Percentiles rank a stretch among this genome's conserved stretches.
Conservation (phyloP, 441 rosid genomes). For the Theobroma grandiflorum region DNA sequence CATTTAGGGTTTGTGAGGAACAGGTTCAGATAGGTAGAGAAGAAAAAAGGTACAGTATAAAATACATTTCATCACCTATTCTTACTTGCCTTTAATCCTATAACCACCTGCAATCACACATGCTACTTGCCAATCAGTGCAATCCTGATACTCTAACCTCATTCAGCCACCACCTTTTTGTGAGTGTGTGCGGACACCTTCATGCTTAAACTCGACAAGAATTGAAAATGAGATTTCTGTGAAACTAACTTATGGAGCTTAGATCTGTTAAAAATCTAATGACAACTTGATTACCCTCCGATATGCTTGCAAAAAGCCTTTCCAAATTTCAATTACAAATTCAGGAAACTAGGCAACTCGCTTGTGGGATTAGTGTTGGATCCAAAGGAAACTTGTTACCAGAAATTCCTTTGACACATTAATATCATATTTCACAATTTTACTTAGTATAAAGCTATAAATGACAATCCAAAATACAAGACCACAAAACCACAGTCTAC, state of each 20-base stretch:
- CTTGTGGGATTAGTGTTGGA: not conserved
- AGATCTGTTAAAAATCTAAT: not conserved
- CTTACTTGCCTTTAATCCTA: not conserved
- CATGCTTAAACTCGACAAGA: not conserved
- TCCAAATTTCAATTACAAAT: not conserved
- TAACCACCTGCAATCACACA: not conserved
- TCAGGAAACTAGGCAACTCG: not conserved
- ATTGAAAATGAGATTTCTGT: not conserved
- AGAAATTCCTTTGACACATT: not conserved
- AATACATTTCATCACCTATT: not conserved
- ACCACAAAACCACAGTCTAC: not conserved
- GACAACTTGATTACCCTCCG: not conserved
- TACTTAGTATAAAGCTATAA: not conserved
- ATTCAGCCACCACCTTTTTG: not conserved
- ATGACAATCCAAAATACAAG: not conserved
- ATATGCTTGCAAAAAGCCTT: not conserved
- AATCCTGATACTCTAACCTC: not conserved
- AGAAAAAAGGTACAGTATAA: not conserved
- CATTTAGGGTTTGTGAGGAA: not conserved
- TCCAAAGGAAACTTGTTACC: not conserved
- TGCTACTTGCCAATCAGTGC: not conserved
- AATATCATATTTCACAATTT: not conserved
- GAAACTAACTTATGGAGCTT: not conserved
- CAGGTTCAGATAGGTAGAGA: not conserved
- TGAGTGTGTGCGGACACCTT: not conserved